Base-by-base conservation (phyloP, 805 yeast genomes). In the Ogataea ganodermae region DNA sequence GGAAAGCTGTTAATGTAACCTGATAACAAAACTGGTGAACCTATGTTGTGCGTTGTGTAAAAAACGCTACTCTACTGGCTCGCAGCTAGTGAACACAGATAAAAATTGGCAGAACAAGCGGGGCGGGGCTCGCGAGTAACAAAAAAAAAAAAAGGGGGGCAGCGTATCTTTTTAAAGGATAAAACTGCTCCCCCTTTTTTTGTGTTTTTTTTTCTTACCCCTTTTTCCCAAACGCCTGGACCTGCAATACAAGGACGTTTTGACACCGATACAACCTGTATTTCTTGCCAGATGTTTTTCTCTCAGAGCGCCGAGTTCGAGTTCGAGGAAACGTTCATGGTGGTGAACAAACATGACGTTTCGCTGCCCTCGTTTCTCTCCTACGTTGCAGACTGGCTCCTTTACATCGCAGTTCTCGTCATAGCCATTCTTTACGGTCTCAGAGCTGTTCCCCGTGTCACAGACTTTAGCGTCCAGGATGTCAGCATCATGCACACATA, bases 391-490 rank as follows among this genome's bases (percentile, higher is more conserved):
- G 74, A 70, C 43, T 68, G 70, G 69, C 2, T 60, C 0, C n/a
- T 60, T 1, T 69, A 63, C 51, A 10, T 46, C 1, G 20, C 52
- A 1, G 43, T 70, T 1, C 42, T 66, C 6, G 28, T 60, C 2
- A 30, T 54, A 2, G 60, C 62, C 7, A 52, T 67, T 12, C 24
- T 62, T 10, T 72, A 65, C 56, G 74, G 77, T 13, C 20, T 59
- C 2, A 45, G 55, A 8, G 56, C 61, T 2, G 59, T 65, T 1
- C 80, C 80, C 4, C 56, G 71, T 22, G 65, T 58, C 21, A 69
- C 69, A 40, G 78, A 74, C 44, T 75, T 76, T 50, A 68, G 66
- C 53, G 39, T 71, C 1, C 44, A 40, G n/a, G 74, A 73, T 48
- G 50, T 56, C 1, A 42, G 53, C 2, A 40, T 72, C 3, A 62